Percentiles rank a stretch among this genome's conserved stretches.
These are phyloP conservation scores for Quambalaria eucalypti DNA, from an alignment of 1,284 basidiomycete species.

Conservation along the genomic window DNA sequence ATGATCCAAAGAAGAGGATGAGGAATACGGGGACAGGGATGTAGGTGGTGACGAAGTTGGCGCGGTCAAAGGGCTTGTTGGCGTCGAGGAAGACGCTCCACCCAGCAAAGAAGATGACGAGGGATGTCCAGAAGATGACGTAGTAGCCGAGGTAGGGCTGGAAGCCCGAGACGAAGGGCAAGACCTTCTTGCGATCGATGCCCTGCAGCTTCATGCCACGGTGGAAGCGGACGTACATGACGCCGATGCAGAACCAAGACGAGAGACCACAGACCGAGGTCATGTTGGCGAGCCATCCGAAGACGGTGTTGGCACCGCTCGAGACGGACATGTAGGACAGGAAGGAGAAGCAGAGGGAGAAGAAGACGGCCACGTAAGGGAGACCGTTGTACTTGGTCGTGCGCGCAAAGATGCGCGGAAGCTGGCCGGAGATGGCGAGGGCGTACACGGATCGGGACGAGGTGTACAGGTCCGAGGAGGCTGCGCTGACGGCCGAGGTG, in stretches of 20 bases:
- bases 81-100: constrained; percentile 35
- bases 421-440: constrained; percentile 64
- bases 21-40: constrained; percentile 57
- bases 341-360: constrained; percentile 61
- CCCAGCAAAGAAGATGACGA: constrained; percentile 49
- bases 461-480: constrained; percentile 71
- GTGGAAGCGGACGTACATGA: constrained; percentile 67
- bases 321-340: constrained; percentile 56
- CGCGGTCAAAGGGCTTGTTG: constrained; percentile 26
- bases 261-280: constrained; percentile 61
- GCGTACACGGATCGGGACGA: constrained; percentile 67
- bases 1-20: constrained; percentile 3
- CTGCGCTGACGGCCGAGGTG: constrained; percentile 75
- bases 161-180: constrained; percentile 51
- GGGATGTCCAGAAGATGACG: constrained; percentile 32
- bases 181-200: constrained; percentile 50
- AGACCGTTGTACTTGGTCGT: constrained; percentile 65
- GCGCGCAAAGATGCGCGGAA: constrained; percentile 62
- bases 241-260: constrained; percentile 73
- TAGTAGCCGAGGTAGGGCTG: constrained; percentile 17
- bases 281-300: constrained; percentile 54
- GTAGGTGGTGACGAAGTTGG: constrained; percentile 75
- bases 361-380: constrained; percentile 62
- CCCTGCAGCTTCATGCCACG: constrained; percentile 58
- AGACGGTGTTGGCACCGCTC: constrained; percentile 55